Percentiles rank a stretch among this genome's conserved stretches.
These are phyloP conservation scores for Talaromyces albobiverticillius DNA, from an alignment of 2,329 filamentous ascomycete genomes.

Conservation along the genomic window DNA sequence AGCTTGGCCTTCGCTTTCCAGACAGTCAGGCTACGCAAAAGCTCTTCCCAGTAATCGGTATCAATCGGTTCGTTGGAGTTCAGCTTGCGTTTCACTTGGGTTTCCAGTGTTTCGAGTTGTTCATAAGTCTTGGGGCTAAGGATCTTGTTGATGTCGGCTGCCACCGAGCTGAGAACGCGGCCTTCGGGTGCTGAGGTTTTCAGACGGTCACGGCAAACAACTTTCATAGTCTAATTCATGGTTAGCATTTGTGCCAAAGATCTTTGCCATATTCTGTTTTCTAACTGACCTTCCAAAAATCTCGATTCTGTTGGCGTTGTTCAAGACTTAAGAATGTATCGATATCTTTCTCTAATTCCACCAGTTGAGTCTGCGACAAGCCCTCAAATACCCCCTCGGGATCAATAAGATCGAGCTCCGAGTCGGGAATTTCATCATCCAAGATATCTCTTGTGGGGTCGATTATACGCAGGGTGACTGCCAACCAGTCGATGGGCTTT, in stretches of 20 bases:
- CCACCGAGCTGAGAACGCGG: slow-evolving; percentile 76
- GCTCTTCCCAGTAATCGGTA: slow-evolving; percentile 95
- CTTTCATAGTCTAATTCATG: slow-evolving; percentile 65
- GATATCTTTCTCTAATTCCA: slow-evolving; percentile 79
- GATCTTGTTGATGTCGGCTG: slow-evolving; percentile 82
- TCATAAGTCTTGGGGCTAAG: slow-evolving; percentile 80
- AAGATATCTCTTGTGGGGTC: slow-evolving; percentile 75
- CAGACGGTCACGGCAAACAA: slow-evolving; percentile 75
- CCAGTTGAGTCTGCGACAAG: slow-evolving; percentile 64
- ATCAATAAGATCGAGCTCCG: slow-evolving; percentile 74
- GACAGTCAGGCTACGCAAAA: slow-evolving; percentile 77
- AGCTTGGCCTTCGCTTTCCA: slow-evolving; percentile 92
- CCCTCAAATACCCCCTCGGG: slow-evolving; percentile 78
- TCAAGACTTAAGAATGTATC: slow-evolving; percentile 76
- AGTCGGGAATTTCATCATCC: slow-evolving; percentile 77
- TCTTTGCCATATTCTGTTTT: not conserved
- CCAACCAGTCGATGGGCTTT: slow-evolving; percentile 89
- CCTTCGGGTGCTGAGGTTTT: slow-evolving; percentile 65
- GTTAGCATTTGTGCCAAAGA: slow-evolving; percentile 18
- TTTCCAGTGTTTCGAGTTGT: slow-evolving; percentile 82
- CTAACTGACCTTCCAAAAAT: slow-evolving; percentile 72
- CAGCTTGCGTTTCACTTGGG: slow-evolving; percentile 81
- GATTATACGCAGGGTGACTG: slow-evolving; percentile 84
- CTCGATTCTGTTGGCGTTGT: slow-evolving; percentile 69
- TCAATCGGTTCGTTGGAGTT: slow-evolving; percentile 88